phyloP scores from a whole-genome alignment of 1,139 yeast genomes.

The Sugiyamaella paludigena region DNA sequence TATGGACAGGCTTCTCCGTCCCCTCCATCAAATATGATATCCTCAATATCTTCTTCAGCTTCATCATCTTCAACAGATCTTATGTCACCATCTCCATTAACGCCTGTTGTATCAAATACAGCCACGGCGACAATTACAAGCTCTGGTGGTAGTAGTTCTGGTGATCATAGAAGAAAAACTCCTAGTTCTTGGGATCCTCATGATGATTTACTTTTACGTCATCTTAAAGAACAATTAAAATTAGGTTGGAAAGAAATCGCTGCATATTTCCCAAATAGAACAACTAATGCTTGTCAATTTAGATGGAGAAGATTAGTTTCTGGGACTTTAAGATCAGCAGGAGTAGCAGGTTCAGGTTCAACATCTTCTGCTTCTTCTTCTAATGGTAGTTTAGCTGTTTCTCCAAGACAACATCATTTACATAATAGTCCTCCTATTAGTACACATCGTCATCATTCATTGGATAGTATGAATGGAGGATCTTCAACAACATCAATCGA shows the following conservation, averaged over 20 bases:
- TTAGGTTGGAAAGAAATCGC: slow-evolving; percentile 84
- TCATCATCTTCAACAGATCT: neutral
- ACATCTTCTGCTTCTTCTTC: slow-evolving; percentile 10
- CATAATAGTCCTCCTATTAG: slow-evolving; percentile 1
- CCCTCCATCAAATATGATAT: neutral
- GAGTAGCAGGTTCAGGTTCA: slow-evolving; percentile 10
- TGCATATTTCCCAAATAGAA: slow-evolving; percentile 62
- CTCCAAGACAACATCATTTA: slow-evolving; percentile 4
- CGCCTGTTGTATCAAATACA: neutral
- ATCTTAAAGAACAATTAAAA: slow-evolving; percentile 67
- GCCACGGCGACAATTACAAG: no score
- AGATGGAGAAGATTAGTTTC: slow-evolving; percentile 69
- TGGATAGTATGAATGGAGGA: slow-evolving; percentile 5
- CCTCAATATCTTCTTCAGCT: neutral
- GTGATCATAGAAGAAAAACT: slow-evolving; percentile 38
- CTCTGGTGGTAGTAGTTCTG: neutral
- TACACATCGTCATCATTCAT: neutral
- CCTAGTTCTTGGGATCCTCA: slow-evolving; percentile 79
- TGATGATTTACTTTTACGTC: slow-evolving; percentile 66
- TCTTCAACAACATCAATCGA: slow-evolving; percentile 8
- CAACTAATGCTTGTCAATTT: slow-evolving; percentile 82
- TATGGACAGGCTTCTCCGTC: neutral
- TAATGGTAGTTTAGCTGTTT: slow-evolving; percentile 7
- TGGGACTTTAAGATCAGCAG: slow-evolving; percentile 40
- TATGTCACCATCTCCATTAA: neutral